Evolutionary conservation across 2,329 filamentous ascomycete genomes (phyloP).

Genomic region (Colletotrichum camelliae): DNA sequence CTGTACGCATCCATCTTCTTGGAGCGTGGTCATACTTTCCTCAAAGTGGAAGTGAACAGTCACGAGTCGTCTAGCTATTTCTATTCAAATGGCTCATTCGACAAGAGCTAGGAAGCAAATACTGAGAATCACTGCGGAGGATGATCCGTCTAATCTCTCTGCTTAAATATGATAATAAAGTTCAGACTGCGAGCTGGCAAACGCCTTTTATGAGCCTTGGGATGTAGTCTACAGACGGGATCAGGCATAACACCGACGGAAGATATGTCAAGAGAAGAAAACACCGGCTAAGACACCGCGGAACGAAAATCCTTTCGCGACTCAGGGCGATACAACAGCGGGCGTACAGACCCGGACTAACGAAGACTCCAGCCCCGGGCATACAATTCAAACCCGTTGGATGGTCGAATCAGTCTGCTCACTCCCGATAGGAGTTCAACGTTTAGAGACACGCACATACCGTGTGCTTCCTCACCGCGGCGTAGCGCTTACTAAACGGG

Average conservation of each 20-base stretch:
- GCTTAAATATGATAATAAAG: neutral
- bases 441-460: neutral
- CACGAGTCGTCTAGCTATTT: no score
- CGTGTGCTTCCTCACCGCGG: neutral
- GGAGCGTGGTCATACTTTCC: no score
- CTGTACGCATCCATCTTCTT: no score
- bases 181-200: neutral
- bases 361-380: neutral
- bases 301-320: neutral
- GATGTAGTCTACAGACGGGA: neutral
- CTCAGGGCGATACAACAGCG: neutral
- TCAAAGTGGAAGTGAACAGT: no score
- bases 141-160: neutral
- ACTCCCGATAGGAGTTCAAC: neutral
- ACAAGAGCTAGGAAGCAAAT: no score
- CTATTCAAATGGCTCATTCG: no score
- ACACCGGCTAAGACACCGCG: neutral
- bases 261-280: neutral
- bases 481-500: neutral
- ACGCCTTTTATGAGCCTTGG: neutral
- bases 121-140: no score
- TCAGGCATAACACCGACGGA: neutral
- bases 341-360: accelerated
- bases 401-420: neutral
- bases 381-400: accelerated